Conservation (phyloP, 257 asterid genomes). For the Nicotiana tomentosiformis region DNA sequence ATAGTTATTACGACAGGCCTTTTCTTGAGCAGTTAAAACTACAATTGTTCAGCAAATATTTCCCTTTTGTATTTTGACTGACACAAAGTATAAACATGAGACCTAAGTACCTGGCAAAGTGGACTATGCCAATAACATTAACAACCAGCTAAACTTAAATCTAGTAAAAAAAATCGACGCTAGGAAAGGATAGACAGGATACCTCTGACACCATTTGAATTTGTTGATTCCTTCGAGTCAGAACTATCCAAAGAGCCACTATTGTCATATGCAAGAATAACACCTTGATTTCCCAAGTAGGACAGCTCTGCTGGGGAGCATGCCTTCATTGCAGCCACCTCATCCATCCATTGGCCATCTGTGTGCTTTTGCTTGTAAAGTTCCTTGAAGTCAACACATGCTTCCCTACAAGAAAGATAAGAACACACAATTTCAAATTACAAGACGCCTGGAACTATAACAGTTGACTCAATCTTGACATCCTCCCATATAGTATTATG, state of each 20-base stretch:
- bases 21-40: not conserved
- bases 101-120: not conserved
- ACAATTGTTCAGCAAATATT: not conserved
- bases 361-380: conserved; percentile 71
- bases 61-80: not conserved
- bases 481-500: not conserved
- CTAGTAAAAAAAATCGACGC: not conserved
- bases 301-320: conserved; percentile 43
- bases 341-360: conserved; percentile 80
- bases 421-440: not conserved
- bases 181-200: conserved; percentile 10
- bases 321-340: conserved; percentile 81
- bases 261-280: conserved; percentile 50
- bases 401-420: conserved; percentile 40
- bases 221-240: conserved; percentile 24
- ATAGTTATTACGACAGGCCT: not conserved
- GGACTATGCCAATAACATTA: not conserved
- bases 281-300: conserved; percentile 49
- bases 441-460: not conserved
- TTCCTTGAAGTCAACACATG: conserved; percentile 71
- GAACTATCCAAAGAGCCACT: conserved; percentile 42
- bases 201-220: conserved; percentile 52
- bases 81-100: not conserved
- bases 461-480: not conserved
- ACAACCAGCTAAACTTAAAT: not conserved